These are phyloP conservation scores for Botrytis hyacinthi DNA, from an alignment of 2,329 filamentous ascomycete genomes.

Conservation along the genomic window DNA sequence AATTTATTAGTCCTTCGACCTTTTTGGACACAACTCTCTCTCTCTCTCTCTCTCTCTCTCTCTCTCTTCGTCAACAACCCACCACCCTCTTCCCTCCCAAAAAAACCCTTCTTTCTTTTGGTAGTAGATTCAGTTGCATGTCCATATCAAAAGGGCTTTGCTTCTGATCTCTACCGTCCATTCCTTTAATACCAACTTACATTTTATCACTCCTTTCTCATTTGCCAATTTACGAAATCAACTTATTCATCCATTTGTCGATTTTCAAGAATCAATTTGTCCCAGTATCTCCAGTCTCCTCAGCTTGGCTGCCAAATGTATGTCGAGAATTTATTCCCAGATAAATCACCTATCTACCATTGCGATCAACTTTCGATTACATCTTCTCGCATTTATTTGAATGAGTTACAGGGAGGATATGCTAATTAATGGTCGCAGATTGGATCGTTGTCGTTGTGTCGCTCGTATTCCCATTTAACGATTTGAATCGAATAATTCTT, in stretches of 20 bases:
- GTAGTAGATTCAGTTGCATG: conserved; percentile 23
- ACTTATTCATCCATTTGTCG: conserved; percentile 18
- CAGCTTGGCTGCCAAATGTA: conserved; percentile 14
- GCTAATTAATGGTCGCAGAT: conserved; percentile 19
- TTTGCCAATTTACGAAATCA: conserved; percentile 5
- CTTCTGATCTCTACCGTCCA: conserved; percentile 24
- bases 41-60: neutral
- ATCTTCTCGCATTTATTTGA: neutral
- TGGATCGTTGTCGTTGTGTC: conserved; percentile 18
- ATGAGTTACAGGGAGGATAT: neutral
- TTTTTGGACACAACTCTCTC: neutral
- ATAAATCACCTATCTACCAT: neutral
- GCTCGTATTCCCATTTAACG: conserved; percentile 4
- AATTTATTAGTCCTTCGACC: neutral
- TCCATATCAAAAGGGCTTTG: conserved; percentile 13
- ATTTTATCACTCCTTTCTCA: conserved; percentile 16
- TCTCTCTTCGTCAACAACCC: neutral
- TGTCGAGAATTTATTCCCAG: neutral
- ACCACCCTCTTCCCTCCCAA: neutral
- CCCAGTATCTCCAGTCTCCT: neutral
- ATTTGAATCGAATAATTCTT: conserved; percentile 6
- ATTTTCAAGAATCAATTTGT: conserved; percentile 11
- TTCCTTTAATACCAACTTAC: conserved; percentile 20
- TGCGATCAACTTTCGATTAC: neutral
- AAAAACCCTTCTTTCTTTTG: conserved; percentile 7